Base-by-base conservation (phyloP, 1,139 yeast species). In the Taphrina populina region DNA sequence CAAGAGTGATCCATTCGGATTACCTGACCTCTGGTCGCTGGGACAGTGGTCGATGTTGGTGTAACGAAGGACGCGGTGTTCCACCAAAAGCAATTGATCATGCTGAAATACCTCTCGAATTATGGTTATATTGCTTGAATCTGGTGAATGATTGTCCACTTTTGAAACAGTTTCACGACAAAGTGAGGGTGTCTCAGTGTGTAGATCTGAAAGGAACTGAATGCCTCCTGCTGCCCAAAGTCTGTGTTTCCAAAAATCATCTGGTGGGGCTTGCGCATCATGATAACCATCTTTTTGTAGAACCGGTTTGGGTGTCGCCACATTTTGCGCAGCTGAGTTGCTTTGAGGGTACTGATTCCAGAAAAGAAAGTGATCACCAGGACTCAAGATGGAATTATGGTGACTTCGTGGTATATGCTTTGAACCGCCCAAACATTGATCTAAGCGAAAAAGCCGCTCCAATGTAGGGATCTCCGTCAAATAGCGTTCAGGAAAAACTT, bases 281-380 rank as follows among this genome's bases (percentile, higher is more conserved):
- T 39, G 45, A 32, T 49, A 49, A 4, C 54, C 54, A 20, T 49
- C 54, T 19, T 40, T 32, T 8, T 49, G 54, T n/a, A 49, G 11
- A 3, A 3, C 20, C 13, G 21, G n/a, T 19, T 27, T 33, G n/a
- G n/a, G n/a, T n/a, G n/a, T n/a, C n/a, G n/a, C n/a, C n/a, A n/a
- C n/a, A n/a, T n/a, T n/a, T 27, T 15, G n/a, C 39, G 23, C 7
- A 2, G 23, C 23, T 13, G 3, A 5, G 5, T 13, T 21, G 13
- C 24, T 44, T 19, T 35, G 30, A n/a, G 41, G n/a, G 23, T 20
- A 8, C 11, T 39, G 40, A 21, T 49, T 49, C 46, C 54, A 49
- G 30, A 49, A 49, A 4, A 49, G 46, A 26, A 49, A 49, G 36
- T 49, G 54, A 17, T 49, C 45, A 17, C 54, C 54, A 15, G 23